These are phyloP conservation scores for Neurospora sp. DNA, from an alignment of 495 filamentous ascomycete genomes.

Conservation along the genomic window DNA sequence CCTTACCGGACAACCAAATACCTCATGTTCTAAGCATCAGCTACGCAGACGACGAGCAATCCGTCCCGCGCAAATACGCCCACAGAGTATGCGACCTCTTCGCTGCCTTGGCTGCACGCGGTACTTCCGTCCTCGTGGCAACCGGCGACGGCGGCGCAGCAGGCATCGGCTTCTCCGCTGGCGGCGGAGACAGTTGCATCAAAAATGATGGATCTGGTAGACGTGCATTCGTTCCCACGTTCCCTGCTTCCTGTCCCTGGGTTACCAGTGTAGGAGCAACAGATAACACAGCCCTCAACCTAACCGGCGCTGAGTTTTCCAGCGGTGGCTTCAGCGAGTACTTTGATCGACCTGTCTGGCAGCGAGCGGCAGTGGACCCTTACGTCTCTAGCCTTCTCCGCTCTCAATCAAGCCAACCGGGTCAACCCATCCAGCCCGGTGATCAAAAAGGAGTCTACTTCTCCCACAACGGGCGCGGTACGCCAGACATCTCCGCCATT, in stretches of 20 bases:
- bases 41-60: conserved; percentile 60
- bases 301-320: conserved; percentile 47
- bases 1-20: conserved; percentile 49
- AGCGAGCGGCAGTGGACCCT: conserved; percentile 42
- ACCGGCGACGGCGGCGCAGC: conserved; percentile 66
- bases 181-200: conserved; percentile 30
- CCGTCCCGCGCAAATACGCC: conserved; percentile 54
- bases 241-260: conserved; percentile 73
- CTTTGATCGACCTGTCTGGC: conserved; percentile 57
- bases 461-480: conserved; percentile 52
- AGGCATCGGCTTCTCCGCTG: conserved; percentile 27
- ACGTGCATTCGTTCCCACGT: conserved; percentile 54
- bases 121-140: conserved; percentile 60
- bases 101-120: conserved; percentile 61
- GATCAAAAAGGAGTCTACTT: conserved; percentile 33
- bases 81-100: conserved; percentile 60
- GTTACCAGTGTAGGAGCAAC: conserved; percentile 72
- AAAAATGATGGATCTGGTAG: conserved; percentile 56
- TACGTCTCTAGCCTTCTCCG: conserved; percentile 34
- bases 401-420: background rate
- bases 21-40: conserved; percentile 67
- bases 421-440: conserved; percentile 13
- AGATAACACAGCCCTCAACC: conserved; percentile 41
- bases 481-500: conserved; percentile 55
- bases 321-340: conserved; percentile 64